Evolutionary conservation across 1,139 yeast species (phyloP).

Genomic region (Suhomyces atakaporum): DNA sequence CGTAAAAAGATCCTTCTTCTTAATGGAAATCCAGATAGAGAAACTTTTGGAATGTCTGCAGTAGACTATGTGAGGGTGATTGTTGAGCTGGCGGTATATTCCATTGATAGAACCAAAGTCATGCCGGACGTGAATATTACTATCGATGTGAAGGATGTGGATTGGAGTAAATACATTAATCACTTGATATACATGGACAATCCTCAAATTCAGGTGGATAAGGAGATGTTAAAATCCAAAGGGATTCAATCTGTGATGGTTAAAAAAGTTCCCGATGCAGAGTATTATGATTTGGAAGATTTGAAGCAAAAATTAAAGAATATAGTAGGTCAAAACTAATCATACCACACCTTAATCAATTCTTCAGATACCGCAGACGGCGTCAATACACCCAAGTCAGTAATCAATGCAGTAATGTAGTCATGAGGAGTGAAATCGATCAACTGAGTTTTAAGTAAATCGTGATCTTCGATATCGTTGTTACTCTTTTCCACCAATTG

Average conservation of each 20-base stretch:
- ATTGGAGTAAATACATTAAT: constrained; percentile 51
- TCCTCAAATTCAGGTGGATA: constrained; percentile 51
- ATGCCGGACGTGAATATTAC: constrained; percentile 11
- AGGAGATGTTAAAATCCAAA: constrained; percentile 30
- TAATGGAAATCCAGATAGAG: constrained; percentile 76
- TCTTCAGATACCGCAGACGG: constrained; percentile 98
- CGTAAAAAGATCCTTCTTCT: constrained; percentile 58
- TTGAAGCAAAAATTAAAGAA: constrained; percentile 31
- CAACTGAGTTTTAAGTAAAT: constrained; percentile 37
- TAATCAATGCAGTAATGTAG: constrained; percentile 90
- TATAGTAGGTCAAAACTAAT: constrained; percentile 35
- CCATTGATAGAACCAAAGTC: constrained; percentile 23
- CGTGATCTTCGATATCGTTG: constrained; percentile 34
- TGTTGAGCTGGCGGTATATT: constrained; percentile 50
- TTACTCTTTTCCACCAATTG: constrained; percentile 27
- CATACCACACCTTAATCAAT: constrained; percentile 96
- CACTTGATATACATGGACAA: constrained; percentile 56
- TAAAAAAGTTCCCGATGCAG: constrained; percentile 23
- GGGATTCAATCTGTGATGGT: constrained; percentile 54
- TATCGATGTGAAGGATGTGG: constrained; percentile 14
- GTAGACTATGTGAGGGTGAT: constrained; percentile 57
- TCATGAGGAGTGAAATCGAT: constrained; percentile 97
- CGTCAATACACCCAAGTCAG: constrained; percentile 94
- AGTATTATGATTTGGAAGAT: constrained; percentile 43
- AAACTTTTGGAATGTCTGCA: constrained; percentile 69